phyloP scores from a whole-genome alignment of 306 rosid species.

The Sphenostylis stenocarpa region DNA sequence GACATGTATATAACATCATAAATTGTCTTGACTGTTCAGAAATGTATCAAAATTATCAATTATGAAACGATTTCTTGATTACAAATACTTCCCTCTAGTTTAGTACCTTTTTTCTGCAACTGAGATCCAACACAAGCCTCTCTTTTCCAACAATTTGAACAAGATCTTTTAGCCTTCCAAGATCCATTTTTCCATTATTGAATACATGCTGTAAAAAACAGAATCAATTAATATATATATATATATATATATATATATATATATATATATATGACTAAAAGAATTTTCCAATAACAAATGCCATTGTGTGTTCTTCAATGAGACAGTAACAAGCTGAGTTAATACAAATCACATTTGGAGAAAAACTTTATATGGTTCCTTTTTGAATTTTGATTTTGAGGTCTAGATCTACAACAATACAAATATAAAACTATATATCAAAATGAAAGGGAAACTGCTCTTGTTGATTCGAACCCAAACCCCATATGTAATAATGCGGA shows the following conservation, averaged over 20 bases:
- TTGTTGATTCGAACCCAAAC: constrained; percentile 3
- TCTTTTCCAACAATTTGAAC: constrained; percentile 76
- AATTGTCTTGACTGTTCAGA: constrained; percentile 5
- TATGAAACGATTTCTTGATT: neutral
- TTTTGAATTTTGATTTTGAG: neutral
- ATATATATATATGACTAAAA: neutral
- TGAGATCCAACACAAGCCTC: constrained; percentile 95
- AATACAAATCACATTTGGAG: constrained; percentile 11
- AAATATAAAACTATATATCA: neutral
- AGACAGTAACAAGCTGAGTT: neutral
- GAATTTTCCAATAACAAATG: neutral
- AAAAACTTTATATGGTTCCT: neutral
- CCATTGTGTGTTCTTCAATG: neutral
- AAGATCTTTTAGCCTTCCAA: constrained; percentile 75
- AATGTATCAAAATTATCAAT: neutral
- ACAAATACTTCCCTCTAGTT: neutral
- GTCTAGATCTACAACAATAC: neutral
- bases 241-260: no score
- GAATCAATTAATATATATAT: constrained; percentile 29
- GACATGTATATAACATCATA: constrained; percentile 5
- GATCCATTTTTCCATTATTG: constrained; percentile 91
- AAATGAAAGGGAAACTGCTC: constrained; percentile 2
- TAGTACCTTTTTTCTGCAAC: constrained; percentile 90
- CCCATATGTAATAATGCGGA: neutral
- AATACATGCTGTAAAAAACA: constrained; percentile 69